A percentile compares a stretch with the other conserved stretches of the same genome.
phyloP scores from a whole-genome alignment of 306 rosid genomes.

The Gastrolobium villosum region DNA sequence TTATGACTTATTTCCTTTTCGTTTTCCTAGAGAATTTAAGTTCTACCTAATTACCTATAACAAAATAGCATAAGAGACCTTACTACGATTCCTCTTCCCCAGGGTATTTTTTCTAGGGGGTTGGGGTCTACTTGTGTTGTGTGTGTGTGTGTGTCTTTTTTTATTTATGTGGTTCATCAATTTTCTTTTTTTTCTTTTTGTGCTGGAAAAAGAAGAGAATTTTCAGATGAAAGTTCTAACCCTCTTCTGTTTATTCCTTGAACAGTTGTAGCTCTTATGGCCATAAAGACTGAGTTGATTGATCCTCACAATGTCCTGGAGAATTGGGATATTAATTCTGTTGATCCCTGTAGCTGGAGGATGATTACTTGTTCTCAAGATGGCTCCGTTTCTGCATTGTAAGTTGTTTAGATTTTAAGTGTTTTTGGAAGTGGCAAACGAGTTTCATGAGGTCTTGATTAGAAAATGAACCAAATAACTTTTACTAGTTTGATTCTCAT shows the following conservation, averaged over 20 bases:
- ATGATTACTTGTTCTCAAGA: conserved; percentile 94
- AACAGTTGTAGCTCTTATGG: conserved; percentile 92
- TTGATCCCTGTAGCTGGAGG: conserved; percentile 99
- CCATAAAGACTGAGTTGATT: conserved; percentile 69
- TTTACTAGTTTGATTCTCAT: conserved; percentile 34
- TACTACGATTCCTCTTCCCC: conserved; percentile 37
- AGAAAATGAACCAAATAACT: conserved; percentile 6
- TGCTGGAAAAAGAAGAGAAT: conserved; percentile 20
- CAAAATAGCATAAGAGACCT: conserved; percentile 27
- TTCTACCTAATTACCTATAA: conserved; percentile 29
- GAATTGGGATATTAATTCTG: conserved; percentile 92
- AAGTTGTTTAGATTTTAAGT: conserved; percentile 52
- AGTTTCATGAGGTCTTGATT: conserved; percentile 30
- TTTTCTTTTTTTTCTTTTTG: not conserved
- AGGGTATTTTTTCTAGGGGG: not conserved
- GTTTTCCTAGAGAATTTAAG: conserved; percentile 21
- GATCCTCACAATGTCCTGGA: conserved; percentile 98
- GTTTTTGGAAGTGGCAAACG: conserved; percentile 14
- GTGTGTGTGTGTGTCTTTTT: not conserved
- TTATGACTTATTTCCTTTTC: conserved; percentile 14
- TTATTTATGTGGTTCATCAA: not conserved
- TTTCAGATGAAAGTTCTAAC: conserved; percentile 35
- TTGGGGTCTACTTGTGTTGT: not conserved
- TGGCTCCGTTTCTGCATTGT: conserved; percentile 92
- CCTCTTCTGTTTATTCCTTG: conserved; percentile 34